These are phyloP conservation scores for Lachancea nothofagi DNA, from an alignment of 805 yeast genomes.

Conservation along the genomic window DNA sequence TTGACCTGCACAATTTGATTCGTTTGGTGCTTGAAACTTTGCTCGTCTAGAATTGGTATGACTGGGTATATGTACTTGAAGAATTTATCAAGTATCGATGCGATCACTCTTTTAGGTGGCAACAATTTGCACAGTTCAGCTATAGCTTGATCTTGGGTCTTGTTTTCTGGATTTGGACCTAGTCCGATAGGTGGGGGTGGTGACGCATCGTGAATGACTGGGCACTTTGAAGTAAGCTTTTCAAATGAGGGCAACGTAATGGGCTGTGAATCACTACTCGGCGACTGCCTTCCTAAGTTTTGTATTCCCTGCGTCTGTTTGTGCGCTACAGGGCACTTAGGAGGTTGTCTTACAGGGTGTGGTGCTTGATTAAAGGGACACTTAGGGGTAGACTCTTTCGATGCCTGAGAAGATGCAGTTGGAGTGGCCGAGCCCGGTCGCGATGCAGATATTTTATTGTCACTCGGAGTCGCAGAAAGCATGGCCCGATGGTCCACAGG, in stretches of 20 bases:
- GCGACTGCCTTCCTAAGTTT: neutral
- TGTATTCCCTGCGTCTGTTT: neutral
- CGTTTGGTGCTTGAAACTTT: conserved; percentile 31
- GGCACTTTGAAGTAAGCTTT: conserved; percentile 26
- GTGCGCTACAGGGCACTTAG: conserved; percentile 5
- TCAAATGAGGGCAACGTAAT: conserved; percentile 24
- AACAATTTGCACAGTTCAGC: conserved; percentile 36
- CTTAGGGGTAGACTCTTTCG: neutral
- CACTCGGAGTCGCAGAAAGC: conserved; percentile 7
- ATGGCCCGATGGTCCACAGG: conserved; percentile 22
- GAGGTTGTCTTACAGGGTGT: neutral
- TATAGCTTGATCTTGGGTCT: conserved; percentile 21
- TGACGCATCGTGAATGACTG: conserved; percentile 21
- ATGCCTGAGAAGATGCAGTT: neutral
- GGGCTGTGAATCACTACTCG: neutral
- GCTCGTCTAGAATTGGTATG: conserved; percentile 62
- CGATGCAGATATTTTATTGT: neutral
- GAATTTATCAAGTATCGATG: conserved; percentile 53
- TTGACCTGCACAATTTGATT: conserved; percentile 27
- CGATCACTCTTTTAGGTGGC: conserved; percentile 51
- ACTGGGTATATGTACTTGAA: conserved; percentile 57
- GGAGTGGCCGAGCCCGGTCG: neutral
- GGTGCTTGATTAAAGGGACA: conserved; percentile 2
- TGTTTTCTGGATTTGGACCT: conserved; percentile 1
- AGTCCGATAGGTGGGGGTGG: conserved; percentile 12